These are phyloP conservation scores for Solanum pimpinellifolium DNA, from an alignment of 257 asterid genomes.

Conservation along the genomic window DNA sequence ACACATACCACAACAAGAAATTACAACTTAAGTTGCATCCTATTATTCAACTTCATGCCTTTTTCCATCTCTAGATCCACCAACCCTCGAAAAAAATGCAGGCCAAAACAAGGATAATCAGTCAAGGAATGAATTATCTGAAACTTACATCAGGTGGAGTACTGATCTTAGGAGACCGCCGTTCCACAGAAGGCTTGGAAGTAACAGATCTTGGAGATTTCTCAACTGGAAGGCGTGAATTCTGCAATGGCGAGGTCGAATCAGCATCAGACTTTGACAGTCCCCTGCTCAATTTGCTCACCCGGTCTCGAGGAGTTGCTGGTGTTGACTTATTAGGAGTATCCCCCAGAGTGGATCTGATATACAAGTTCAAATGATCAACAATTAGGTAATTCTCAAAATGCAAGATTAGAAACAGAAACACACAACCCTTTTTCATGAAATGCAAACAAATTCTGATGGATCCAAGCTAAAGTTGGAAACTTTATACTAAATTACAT, in stretches of 20 bases:
- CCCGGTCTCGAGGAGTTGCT: constrained; percentile 35
- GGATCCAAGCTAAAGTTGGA: background rate
- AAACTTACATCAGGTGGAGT: constrained; percentile 77
- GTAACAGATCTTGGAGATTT: constrained; percentile 63
- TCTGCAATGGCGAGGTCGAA: constrained; percentile 57
- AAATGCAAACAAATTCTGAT: background rate
- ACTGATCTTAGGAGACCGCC: constrained; percentile 53
- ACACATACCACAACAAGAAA: background rate
- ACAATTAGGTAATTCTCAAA: background rate
- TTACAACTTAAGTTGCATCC: background rate
- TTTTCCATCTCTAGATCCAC: background rate
- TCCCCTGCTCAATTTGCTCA: constrained; percentile 43
- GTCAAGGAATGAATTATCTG: background rate
- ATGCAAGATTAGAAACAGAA: background rate
- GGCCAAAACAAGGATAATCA: background rate
- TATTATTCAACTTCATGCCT: background rate
- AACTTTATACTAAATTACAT: background rate
- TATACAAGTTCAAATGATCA: background rate
- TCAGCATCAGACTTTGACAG: constrained; percentile 57
- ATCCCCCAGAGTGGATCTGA: constrained; percentile 64
- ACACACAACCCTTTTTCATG: background rate
- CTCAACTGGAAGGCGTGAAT: constrained; percentile 48
- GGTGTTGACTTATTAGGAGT: constrained; percentile 61
- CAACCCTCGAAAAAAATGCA: background rate
- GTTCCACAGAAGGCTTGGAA: constrained; percentile 52